Base-by-base conservation (phyloP, 495 filamentous ascomycete genomes). In the Massariosphaeria phaeospora region DNA sequence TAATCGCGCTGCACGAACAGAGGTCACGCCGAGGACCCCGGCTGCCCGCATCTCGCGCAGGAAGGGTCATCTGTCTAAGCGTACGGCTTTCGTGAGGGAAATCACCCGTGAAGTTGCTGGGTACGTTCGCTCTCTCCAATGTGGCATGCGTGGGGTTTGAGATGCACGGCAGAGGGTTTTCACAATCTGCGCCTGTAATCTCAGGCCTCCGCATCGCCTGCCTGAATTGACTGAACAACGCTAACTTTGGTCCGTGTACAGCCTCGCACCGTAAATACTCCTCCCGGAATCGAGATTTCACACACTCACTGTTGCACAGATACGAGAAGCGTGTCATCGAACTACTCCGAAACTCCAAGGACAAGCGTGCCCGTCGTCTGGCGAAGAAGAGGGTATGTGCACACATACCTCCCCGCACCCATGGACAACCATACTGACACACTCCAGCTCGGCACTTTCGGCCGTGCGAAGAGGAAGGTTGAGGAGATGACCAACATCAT, bases 301-400 rank as follows among this genome's bases (percentile, higher is more conserved):
- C n/a, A n/a, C n/a, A n/a, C n/a, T n/a, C n/a, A n/a, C n/a, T n/a
- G n/a, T n/a, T n/a, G n/a, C n/a, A n/a, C n/a, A n/a, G n/a, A n/a
- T 96, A 96, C 70, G 93, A 98, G 80, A 89, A 91, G 72, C 90
- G 93, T 67, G 87, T 98, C 70, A 94, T 97, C 73, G 93, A 98
- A 83, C 80, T 98, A 63, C 84, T 98, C 72, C 88, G 93, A 65
- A 98, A 97, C 82, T 83, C 84, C 79, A 95, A 95, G 79, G 93
- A 98, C 76, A 98, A 98, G 86, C 88, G 93, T 76, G 93, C 93
- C 59, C 80, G 93, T 62, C 97, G 97, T 84, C 85, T 96, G 69
- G 93, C 93, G 63, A 98, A 98, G 91, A 96, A 95, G 85, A 81
- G 93, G 76, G 88, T 88, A 81, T 59, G 78, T 82, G 42, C 55